Base-by-base conservation (phyloP, 129 eudicot species). In the Flaveria sonorensis region DNA sequence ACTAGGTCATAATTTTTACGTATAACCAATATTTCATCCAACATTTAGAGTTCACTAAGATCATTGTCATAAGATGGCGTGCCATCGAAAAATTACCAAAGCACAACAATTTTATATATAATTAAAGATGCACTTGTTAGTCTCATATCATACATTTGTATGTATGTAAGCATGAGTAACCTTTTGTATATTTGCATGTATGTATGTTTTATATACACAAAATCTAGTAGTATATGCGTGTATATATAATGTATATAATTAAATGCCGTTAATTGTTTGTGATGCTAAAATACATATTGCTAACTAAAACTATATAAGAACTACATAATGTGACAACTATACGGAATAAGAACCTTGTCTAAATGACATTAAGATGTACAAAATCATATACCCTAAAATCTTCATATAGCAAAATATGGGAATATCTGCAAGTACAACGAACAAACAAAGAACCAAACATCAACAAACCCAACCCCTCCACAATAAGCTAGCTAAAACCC, bases 381-480 rank as follows among this genome's bases (percentile, higher is more conserved):
- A 75, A 68, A 69, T 77, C 81, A 77, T 77, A 76, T 76, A 67
- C 74, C 77, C 75, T 52, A 57, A 66, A 73, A 74, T 73, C 76
- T 40, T 75, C 77, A 59, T 69, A 68, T 69, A 68, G 62, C 67
- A 74, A 74, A 46, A 79, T 70, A 78, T 61, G 65, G 73, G 72
- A 68, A 81, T 64, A 69, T 68, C 68, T 75, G 60, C 60, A 75
- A 79, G 81, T 79, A 83, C 78, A 83, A 61, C 26, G 81, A 83
- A 83, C 80, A 65, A 83, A 79, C 78, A 79, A 79, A 74, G 74
- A 79, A 74, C 73, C 51, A 78, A n/a, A 68, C 76, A 74, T 59
- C 30, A 79, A 57, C 66, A 69, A 73, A 68, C 72, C 79, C 83
- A 65, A 78, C 56, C 66, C 81, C 47, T 53, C 75, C 75, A 70